Base-by-base conservation (phyloP, 441 rosid genomes). In the Adansonia grandidieri region DNA sequence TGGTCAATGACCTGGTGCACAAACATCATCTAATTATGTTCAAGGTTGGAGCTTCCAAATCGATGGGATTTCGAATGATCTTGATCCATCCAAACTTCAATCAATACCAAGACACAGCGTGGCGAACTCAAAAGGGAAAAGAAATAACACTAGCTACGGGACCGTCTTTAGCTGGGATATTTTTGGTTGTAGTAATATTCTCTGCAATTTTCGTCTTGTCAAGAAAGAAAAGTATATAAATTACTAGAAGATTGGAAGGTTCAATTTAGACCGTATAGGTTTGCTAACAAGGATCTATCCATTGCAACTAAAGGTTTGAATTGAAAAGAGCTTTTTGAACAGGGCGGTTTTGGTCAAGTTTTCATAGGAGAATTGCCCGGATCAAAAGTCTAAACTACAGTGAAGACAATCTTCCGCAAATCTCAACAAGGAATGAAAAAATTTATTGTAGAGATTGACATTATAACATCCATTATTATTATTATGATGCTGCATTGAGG, bases 301-400 rank as follows among this genome's bases (percentile, higher is more conserved):
- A 0, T 20, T 1, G 57, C 73, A 1, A 69, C 73, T 11, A 0
- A 6, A 48, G 73, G 73, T 2, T 68, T 68, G 56, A 19, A 19
- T 19, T 37, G 45, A 10, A 45, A 68, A 15, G 37, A 20, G 37
- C 9, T 69, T 19, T 37, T 47, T 47, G 73, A 51, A 11, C 28
- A 5, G 0, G 91, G 93, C 1, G 90, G 91, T 40, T 89, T 88
- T 60, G 90, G 93, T 2, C 83, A 66, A 76, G 93, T 88, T 1
- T 88, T 83, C 79, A 88, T 75, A 83, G 93, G 89, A 22, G 60
- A 40, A n/a, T 74, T 89, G 0, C 14, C 82, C 0, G 86, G 78
- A 75, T 73, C 80, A 37, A 42, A 44, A 40, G 77, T 44, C 2
- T 83, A 80, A 20, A 37, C 88, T 13, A 90, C 90, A 2, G 93